Conservation (phyloP, 2,329 filamentous ascomycete genomes). For the Colletotrichum gigasporum region DNA sequence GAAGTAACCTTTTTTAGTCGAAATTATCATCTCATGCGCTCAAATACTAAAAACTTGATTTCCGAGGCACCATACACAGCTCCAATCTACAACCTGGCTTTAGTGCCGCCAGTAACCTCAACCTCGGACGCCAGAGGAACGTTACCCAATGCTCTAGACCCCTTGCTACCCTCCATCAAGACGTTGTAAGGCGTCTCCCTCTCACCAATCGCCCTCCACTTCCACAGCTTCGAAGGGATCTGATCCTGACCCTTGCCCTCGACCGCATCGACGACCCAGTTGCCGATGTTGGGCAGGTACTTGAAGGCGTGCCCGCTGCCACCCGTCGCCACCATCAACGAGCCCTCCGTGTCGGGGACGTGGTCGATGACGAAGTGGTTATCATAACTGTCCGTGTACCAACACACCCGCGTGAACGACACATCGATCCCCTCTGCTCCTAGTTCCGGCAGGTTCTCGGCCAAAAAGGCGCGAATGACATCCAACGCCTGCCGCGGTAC, state of each 20-base stretch:
- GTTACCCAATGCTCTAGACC: slow-evolving; percentile 31
- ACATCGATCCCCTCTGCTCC: slow-evolving; percentile 42
- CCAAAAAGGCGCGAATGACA: slow-evolving; percentile 43
- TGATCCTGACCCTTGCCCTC: slow-evolving; percentile 45
- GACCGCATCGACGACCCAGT: slow-evolving; percentile 61
- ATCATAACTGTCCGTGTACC: slow-evolving; percentile 66
- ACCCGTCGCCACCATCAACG: slow-evolving; percentile 66
- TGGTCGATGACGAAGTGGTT: slow-evolving; percentile 58
- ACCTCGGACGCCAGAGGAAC: slow-evolving; percentile 17
- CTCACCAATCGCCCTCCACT: slow-evolving; percentile 30
- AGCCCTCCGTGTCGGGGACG: slow-evolving; percentile 45
- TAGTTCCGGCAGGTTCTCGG: slow-evolving; percentile 54
- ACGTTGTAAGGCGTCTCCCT: slow-evolving; percentile 18
- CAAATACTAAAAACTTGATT: no score
- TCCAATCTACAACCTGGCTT: background rate
- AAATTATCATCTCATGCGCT: no score
- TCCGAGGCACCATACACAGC: no score
- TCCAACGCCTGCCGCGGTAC: slow-evolving; percentile 36
- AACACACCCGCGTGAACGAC: slow-evolving; percentile 59
- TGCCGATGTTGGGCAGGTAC: slow-evolving; percentile 67
- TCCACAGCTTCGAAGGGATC: slow-evolving; percentile 35
- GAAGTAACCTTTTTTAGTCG: no score
- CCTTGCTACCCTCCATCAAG: slow-evolving; percentile 34
- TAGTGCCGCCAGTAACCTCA: background rate
- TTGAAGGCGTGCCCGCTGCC: slow-evolving; percentile 72